A percentile compares a stretch with the other conserved stretches of the same genome.
These are phyloP conservation scores for Purshia tridentata DNA, from an alignment of 306 rosid species.

Conservation along the genomic window DNA sequence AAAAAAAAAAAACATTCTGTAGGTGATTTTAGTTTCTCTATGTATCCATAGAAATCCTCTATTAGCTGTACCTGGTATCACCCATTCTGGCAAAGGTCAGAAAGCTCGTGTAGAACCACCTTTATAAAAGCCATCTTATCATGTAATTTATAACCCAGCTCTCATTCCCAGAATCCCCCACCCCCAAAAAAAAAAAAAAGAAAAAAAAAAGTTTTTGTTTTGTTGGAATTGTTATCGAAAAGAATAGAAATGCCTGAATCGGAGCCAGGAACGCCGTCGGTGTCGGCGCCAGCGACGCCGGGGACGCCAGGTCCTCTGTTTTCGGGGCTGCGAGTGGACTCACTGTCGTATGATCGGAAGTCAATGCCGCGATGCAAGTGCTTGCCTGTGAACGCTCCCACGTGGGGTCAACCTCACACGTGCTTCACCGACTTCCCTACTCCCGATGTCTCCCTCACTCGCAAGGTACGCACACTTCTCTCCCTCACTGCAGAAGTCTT, in stretches of 20 bases:
- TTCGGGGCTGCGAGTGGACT: constrained; percentile 63
- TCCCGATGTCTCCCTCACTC: constrained; percentile 62
- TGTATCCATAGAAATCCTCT: not conserved
- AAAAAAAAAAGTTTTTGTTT: not conserved
- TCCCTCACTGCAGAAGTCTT: too few species aligned
- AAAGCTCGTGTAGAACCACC: constrained; percentile 28
- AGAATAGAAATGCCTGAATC: constrained; percentile 45
- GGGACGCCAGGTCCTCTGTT: constrained; percentile 81
- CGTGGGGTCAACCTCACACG: constrained; percentile 49
- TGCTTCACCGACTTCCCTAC: constrained; percentile 66
- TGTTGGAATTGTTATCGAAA: too few species aligned
- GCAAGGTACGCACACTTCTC: constrained; percentile 53
- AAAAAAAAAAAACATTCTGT: constrained; percentile 2
- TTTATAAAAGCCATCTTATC: constrained; percentile 37
- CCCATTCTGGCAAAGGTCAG: constrained; percentile 29
- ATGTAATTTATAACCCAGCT: constrained; percentile 37
- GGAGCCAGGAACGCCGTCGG: constrained; percentile 60
- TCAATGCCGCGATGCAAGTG: constrained; percentile 77
- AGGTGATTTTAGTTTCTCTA: not conserved
- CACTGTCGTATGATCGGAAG: constrained; percentile 63
- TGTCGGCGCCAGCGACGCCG: constrained; percentile 64
- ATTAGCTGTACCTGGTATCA: not conserved
- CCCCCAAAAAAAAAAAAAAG: constrained; percentile 1
- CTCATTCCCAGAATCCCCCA: not conserved
- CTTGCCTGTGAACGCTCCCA: constrained; percentile 52